Conservation (phyloP, 2,329 filamentous ascomycete genomes). For the Pestalotiopsis sp. region DNA sequence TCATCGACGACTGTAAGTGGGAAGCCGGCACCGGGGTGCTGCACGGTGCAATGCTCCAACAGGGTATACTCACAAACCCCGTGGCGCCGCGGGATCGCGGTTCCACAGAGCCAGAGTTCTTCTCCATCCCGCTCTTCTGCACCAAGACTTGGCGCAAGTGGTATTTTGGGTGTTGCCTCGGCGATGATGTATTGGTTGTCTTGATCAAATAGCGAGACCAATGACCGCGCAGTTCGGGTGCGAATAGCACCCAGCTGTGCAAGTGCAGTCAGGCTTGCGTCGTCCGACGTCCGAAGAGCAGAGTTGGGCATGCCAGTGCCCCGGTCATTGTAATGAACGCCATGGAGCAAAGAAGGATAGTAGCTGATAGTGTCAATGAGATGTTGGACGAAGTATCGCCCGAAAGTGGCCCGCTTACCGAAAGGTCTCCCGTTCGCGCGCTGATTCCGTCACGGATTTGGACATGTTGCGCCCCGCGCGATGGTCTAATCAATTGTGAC, state of each 20-base stretch:
- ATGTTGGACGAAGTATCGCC: background rate
- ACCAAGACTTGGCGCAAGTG: slow-evolving; percentile 26
- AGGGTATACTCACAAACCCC: slow-evolving; percentile 34
- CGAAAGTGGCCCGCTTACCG: background rate
- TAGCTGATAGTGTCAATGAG: background rate
- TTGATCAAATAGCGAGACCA: slow-evolving; percentile 55
- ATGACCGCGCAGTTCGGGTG: slow-evolving; percentile 40
- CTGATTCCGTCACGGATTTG: background rate
- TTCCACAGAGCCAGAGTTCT: slow-evolving; percentile 30
- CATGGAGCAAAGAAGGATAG: background rate
- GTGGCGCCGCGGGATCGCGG: slow-evolving; percentile 30
- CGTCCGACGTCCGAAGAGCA: slow-evolving; percentile 16
- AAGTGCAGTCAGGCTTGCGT: slow-evolving; percentile 47
- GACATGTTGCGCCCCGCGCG: too few relatives aligned
- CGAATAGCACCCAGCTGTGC: slow-evolving; percentile 50
- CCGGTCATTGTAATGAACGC: background rate
- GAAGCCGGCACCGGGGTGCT: slow-evolving; percentile 17
- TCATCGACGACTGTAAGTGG: slow-evolving; percentile 38
- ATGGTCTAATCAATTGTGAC: too few relatives aligned
- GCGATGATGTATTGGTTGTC: slow-evolving; percentile 53
- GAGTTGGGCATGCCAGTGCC: background rate
- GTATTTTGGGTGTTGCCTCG: slow-evolving; percentile 47
- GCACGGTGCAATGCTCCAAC: background rate
- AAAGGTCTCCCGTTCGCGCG: slow-evolving; percentile 1
- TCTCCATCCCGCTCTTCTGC: slow-evolving; percentile 2